Conservation (phyloP, 768 basidiomycete species). For the Termitomyces sp. region DNA sequence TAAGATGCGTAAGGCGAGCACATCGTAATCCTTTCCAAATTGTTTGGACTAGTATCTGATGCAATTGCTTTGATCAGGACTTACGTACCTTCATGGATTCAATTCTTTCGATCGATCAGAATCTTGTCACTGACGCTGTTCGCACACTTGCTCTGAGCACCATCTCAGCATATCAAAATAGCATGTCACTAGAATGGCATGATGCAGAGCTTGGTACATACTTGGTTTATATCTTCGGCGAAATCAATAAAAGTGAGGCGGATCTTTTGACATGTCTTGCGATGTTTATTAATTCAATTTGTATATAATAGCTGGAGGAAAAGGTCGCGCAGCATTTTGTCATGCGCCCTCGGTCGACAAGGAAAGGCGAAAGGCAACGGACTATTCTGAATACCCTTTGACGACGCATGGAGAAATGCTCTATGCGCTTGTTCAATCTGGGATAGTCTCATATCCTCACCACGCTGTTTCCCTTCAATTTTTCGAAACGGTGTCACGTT, state of each 20-base stretch:
- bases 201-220: conserved; percentile 93
- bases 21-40: neutral
- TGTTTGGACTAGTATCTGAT: conserved; percentile 1
- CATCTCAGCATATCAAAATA: conserved; percentile 62
- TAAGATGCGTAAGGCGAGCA: conserved; percentile 71
- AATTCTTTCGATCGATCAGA: conserved; percentile 77
- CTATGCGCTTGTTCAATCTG: conserved; percentile 75
- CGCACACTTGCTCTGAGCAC: conserved; percentile 70
- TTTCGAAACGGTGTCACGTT: conserved; percentile 90
- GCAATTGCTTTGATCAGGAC: conserved; percentile 46
- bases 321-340: conserved; percentile 85
- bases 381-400: conserved; percentile 78
- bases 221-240: conserved; percentile 90
- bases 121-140: conserved; percentile 77
- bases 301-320: conserved; percentile 50
- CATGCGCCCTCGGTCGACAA: conserved; percentile 64
- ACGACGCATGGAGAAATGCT: conserved; percentile 91
- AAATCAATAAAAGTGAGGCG: conserved; percentile 78
- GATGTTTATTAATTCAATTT: neutral
- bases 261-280: neutral
- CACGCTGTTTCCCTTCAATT: conserved; percentile 82
- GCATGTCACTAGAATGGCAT: conserved; percentile 75
- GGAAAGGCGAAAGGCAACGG: conserved; percentile 59
- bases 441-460: conserved; percentile 79
- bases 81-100: conserved; percentile 84